Evolutionary conservation across 441 rosid species (phyloP).

Genomic region (Croton laevigatus): DNA sequence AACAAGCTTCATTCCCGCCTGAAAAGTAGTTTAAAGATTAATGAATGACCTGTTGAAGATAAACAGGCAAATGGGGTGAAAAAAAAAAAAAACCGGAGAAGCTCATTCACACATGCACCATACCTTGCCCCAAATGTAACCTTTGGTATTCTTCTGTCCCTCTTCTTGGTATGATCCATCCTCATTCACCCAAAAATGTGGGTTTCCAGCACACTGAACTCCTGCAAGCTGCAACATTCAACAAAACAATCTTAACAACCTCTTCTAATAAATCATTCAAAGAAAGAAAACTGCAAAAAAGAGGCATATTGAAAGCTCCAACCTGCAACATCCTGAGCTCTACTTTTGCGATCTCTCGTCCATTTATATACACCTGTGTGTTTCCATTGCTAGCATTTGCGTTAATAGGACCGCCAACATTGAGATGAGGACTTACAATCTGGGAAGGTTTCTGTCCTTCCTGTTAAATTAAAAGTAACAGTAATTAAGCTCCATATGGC

Average conservation of each 20-base stretch:
- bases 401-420: conserved; percentile 63
- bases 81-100: not conserved
- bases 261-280: conserved; percentile 18
- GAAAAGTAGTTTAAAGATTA: conserved; percentile 25
- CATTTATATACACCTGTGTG: conserved; percentile 72
- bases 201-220: conserved; percentile 93
- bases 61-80: not conserved
- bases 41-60: conserved; percentile 5
- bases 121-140: conserved; percentile 96
- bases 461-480: conserved; percentile 44
- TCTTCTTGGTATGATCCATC: conserved; percentile 94
- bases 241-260: conserved; percentile 21
- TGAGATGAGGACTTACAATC: conserved; percentile 69
- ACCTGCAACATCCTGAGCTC: conserved; percentile 96
- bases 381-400: conserved; percentile 85
- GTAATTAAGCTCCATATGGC: conserved; percentile 26
- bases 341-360: conserved; percentile 84
- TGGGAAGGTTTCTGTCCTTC: conserved; percentile 88
- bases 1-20: conserved; percentile 80
- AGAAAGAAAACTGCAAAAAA: not conserved
- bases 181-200: conserved; percentile 92
- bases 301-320: conserved; percentile 16
- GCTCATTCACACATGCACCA: conserved; percentile 14
- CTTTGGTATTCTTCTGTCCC: conserved; percentile 87
- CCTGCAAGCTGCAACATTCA: conserved; percentile 75